Evolutionary conservation across 495 filamentous ascomycete genomes (phyloP).

Genomic region (Choiromyces venosus): DNA sequence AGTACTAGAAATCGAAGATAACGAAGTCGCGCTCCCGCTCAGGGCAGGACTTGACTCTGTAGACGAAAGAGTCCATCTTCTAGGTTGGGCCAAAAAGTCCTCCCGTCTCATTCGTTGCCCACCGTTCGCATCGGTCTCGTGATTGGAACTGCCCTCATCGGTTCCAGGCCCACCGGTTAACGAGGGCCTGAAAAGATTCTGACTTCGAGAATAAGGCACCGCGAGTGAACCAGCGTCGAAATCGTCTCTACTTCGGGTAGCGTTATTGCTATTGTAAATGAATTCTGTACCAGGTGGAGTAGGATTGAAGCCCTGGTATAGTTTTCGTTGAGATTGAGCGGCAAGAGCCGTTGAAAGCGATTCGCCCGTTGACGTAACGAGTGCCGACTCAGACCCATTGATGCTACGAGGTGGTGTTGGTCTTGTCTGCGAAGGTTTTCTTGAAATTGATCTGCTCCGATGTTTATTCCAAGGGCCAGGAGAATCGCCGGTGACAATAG

Average conservation of each 20-base stretch:
- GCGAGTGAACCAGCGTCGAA: slow-evolving; percentile 27
- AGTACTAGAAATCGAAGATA: slow-evolving; percentile 43
- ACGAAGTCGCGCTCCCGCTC: slow-evolving; percentile 42
- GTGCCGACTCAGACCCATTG: slow-evolving; percentile 45
- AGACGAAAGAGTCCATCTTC: slow-evolving; percentile 48
- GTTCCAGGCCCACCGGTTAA: slow-evolving; percentile 22
- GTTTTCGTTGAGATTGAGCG: slow-evolving; percentile 50
- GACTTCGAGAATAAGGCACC: slow-evolving; percentile 24
- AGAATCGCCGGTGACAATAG: slow-evolving; percentile 64
- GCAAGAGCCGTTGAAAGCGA: slow-evolving; percentile 48
- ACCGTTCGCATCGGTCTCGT: slow-evolving; percentile 48
- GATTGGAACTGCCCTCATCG: slow-evolving; percentile 43
- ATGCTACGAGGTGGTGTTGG: slow-evolving; percentile 45
- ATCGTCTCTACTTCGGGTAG: slow-evolving; percentile 45
- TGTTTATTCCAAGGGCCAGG: slow-evolving; percentile 65
- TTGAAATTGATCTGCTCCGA: slow-evolving; percentile 52
- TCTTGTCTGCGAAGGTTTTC: slow-evolving; percentile 40
- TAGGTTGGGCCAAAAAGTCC: slow-evolving; percentile 48
- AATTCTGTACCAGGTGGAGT: slow-evolving; percentile 27
- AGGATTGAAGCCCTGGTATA: slow-evolving; percentile 46
- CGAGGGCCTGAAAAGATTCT: slow-evolving; percentile 29
- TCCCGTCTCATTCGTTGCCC: slow-evolving; percentile 49
- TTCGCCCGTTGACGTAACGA: slow-evolving; percentile 51
- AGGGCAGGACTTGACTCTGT: slow-evolving; percentile 39
- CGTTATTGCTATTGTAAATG: slow-evolving; percentile 31